A percentile compares a stretch with the other conserved stretches of the same genome.
These are phyloP conservation scores for Picea sitchensis DNA, from an alignment of 75 land plant genomes.

Conservation along the genomic window DNA sequence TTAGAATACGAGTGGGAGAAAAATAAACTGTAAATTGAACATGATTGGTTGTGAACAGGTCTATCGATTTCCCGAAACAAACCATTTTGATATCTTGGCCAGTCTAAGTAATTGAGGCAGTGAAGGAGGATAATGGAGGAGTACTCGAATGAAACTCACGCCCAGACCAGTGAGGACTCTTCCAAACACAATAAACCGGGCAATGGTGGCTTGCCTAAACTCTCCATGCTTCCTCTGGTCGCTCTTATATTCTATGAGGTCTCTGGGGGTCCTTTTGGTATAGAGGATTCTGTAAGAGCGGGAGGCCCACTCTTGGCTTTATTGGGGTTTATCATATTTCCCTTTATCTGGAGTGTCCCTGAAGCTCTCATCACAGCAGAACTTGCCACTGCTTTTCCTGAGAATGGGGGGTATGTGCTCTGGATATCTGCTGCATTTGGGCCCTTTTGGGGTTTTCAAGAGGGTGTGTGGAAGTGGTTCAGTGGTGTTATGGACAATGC, in stretches of 20 bases:
- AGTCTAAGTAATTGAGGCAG: too few relatives aligned
- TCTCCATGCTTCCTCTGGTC: constrained; percentile 58
- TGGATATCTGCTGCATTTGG: constrained; percentile 59
- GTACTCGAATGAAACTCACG: too few relatives aligned
- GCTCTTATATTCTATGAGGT: constrained; percentile 28
- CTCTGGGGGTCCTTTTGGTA: constrained; percentile 68
- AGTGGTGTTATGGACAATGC: constrained; percentile 24
- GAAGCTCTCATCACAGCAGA: constrained; percentile 78
- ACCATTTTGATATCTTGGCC: too few relatives aligned
- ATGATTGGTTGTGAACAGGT: too few relatives aligned
- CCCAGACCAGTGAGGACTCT: too few relatives aligned
- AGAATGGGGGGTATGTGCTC: constrained; percentile 56
- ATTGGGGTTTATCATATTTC: constrained; percentile 64
- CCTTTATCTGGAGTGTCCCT: constrained; percentile 77
- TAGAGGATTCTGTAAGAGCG: constrained; percentile 66
- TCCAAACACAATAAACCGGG: too few relatives aligned
- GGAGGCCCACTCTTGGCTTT: constrained; percentile 72
- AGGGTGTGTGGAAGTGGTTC: constrained; percentile 55
- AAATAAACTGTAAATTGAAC: too few relatives aligned
- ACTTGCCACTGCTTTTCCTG: constrained; percentile 43
- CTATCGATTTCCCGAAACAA: too few relatives aligned
- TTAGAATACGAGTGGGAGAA: too few relatives aligned
- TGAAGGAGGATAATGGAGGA: too few relatives aligned
- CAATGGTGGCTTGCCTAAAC: constrained; percentile 12
- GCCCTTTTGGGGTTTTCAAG: constrained; percentile 56